phyloP scores from a whole-genome alignment of 305 asterid species.

The Solanum aculeatissimum region DNA sequence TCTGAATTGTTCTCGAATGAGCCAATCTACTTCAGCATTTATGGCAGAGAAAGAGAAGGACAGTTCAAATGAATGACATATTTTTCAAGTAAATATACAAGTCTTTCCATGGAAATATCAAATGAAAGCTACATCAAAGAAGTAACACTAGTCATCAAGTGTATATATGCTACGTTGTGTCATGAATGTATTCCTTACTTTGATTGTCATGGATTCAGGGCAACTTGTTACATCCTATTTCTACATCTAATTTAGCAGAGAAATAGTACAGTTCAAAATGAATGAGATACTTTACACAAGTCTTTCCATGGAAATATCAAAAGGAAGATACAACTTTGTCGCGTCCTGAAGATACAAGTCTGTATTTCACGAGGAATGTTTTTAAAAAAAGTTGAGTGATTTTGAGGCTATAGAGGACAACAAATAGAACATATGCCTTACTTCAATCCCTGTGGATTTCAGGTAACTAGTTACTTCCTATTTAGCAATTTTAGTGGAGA shows the following conservation, averaged over 20 bases:
- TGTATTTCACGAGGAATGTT: too few relatives aligned
- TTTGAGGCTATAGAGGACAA: not conserved
- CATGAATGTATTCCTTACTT: not conserved
- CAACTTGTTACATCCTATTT: not conserved
- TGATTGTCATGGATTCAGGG: not conserved
- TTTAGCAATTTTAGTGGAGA: not conserved
- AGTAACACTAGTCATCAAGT: too few relatives aligned
- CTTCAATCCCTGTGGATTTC: not conserved
- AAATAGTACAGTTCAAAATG: not conserved
- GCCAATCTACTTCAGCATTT: too few relatives aligned
- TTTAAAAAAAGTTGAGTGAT: not conserved
- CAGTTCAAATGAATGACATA: too few relatives aligned
- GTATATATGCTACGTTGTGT: too few relatives aligned
- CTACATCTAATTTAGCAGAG: not conserved
- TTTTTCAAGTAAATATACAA: too few relatives aligned
- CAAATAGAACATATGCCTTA: not conserved
- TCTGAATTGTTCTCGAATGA: not conserved
- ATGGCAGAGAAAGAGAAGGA: too few relatives aligned
- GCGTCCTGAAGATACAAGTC: too few relatives aligned
- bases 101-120: too few relatives aligned
- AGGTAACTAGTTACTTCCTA: not conserved
- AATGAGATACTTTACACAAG: not conserved
- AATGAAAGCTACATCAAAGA: too few relatives aligned
- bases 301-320: not conserved
- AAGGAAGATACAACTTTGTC: not conserved